Percentiles rank a stretch among this genome's conserved stretches.
Conservation (phyloP, 345 rosid genomes). For the Brassica napus region Da-Ae NC_063448.1:8127501-8128000, state of each 20-base stretch:
- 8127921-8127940: conserved; percentile 1
- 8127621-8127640: neutral
- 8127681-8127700: neutral
- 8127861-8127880: neutral
- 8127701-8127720: neutral
- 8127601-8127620: neutral
- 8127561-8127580: neutral
- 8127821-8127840: neutral
- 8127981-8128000: neutral
- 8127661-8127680: neutral
- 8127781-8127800: neutral
- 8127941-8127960: neutral
- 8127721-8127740: neutral
- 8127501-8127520: conserved; percentile 40
- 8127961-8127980: neutral
- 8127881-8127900: conserved; percentile 7
- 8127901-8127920: conserved; percentile 5
- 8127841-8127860: neutral
- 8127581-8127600: neutral
- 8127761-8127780: neutral
- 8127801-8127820: neutral
- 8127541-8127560: neutral
- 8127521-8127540: neutral
- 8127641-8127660: neutral
- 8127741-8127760: neutral